Evolutionary conservation across 2,329 filamentous ascomycete species (phyloP).

Genomic region (Ophiocordyceps camponoti-floridani): DNA sequence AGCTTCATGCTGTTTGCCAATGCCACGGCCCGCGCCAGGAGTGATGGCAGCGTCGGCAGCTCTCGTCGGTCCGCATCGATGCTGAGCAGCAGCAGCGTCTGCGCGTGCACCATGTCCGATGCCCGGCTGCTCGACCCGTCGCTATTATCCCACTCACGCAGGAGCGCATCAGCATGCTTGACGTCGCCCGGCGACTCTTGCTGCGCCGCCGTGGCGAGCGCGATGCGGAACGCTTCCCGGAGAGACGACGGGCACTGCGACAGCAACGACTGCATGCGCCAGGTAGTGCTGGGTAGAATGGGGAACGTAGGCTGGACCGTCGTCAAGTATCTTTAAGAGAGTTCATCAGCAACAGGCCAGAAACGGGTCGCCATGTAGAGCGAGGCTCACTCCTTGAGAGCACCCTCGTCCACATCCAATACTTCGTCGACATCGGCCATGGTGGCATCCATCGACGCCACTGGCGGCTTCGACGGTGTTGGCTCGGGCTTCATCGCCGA

Average conservation of each 20-base stretch:
- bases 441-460: conserved; percentile 15
- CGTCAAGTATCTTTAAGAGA: conserved; percentile 34
- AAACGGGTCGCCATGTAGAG: background rate
- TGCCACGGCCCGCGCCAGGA: conserved; percentile 48
- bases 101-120: conserved; percentile 40
- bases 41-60: conserved; percentile 28
- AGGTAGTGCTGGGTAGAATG: conserved; percentile 40
- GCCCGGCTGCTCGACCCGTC: conserved; percentile 18
- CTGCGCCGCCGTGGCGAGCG: conserved; percentile 36
- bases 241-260: conserved; percentile 35
- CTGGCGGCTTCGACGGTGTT: conserved; percentile 17
- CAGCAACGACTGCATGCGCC: conserved; percentile 36
- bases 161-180: conserved; percentile 25
- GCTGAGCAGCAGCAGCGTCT: conserved; percentile 47
- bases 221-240: conserved; percentile 45
- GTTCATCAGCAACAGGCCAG: background rate
- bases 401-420: conserved; percentile 22
- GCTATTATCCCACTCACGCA: conserved; percentile 32
- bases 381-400: conserved; percentile 24
- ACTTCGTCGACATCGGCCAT: conserved; percentile 15
- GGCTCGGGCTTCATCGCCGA: conserved; percentile 19
- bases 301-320: conserved; percentile 51
- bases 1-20: conserved; percentile 48
- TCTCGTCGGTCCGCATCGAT: conserved; percentile 40
- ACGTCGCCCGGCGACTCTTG: conserved; percentile 21